Percentiles rank a stretch among this genome's conserved stretches.
Conservation (phyloP, 2,329 filamentous ascomycete species). For the Diplocarpon rosae region DNA sequence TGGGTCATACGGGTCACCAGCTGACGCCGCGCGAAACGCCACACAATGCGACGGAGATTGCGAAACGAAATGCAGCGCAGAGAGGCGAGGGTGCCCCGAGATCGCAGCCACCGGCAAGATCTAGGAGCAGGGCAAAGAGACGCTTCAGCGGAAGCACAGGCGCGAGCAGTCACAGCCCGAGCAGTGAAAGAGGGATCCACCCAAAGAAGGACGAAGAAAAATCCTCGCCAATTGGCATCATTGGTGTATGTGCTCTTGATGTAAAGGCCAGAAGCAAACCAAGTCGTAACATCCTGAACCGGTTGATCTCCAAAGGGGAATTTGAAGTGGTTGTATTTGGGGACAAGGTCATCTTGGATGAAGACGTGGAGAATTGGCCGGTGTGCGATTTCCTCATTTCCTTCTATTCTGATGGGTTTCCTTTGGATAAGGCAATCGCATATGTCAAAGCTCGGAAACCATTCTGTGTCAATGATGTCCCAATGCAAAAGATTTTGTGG, state of each 20-base stretch:
- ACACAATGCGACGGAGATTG: slow-evolving; percentile 23
- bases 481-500: slow-evolving; percentile 96
- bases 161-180: slow-evolving; percentile 72
- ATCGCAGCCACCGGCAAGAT: slow-evolving; percentile 39
- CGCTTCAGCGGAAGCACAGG: slow-evolving; percentile 73
- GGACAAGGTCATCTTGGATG: slow-evolving; percentile 96
- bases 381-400: slow-evolving; percentile 89
- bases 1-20: slow-evolving; percentile 37
- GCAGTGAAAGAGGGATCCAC: slow-evolving; percentile 51
- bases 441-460: slow-evolving; percentile 90
- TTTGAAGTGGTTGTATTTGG: slow-evolving; percentile 98
- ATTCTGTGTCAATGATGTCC: slow-evolving; percentile 93
- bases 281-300: slow-evolving; percentile 89
- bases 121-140: slow-evolving; percentile 59
- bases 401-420: slow-evolving; percentile 97
- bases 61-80: slow-evolving; percentile 24
- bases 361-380: slow-evolving; percentile 93
- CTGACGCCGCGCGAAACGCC: slow-evolving; percentile 29
- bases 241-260: slow-evolving; percentile 92
- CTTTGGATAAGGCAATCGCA: slow-evolving; percentile 90
- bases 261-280: slow-evolving; percentile 95
- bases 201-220: slow-evolving; percentile 44
- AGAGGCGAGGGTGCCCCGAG: slow-evolving; percentile 24
- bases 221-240: slow-evolving; percentile 52
- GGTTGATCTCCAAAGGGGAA: slow-evolving; percentile 78